phyloP scores from a whole-genome alignment of 768 basidiomycete genomes.

The Leccinum disarticulatum region DNA sequence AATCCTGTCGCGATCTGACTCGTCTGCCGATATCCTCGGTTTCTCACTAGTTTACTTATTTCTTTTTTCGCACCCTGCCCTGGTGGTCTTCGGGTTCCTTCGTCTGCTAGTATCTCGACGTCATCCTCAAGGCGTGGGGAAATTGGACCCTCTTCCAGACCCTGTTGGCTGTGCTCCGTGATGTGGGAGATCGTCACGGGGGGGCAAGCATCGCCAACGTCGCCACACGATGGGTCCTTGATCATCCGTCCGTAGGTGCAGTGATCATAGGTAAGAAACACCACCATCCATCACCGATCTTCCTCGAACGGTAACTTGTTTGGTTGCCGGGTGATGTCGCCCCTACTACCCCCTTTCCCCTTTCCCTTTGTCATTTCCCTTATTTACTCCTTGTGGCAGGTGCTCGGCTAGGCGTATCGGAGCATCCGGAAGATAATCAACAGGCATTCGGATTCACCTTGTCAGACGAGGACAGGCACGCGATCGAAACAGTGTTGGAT shows the following conservation, averaged over 20 bases:
- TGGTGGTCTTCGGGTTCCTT: neutral
- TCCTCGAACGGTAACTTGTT: neutral
- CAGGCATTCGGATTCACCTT: conserved; percentile 60
- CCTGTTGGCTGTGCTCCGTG: conserved; percentile 56
- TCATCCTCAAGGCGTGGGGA: conserved; percentile 80
- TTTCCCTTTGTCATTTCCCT: neutral
- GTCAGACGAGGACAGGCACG: conserved; percentile 52
- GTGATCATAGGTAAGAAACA: conserved; percentile 63
- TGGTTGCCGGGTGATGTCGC: neutral
- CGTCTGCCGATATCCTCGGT: neutral
- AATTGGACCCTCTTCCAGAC: conserved; percentile 73
- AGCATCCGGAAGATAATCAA: conserved; percentile 69
- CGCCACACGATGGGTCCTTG: conserved; percentile 80
- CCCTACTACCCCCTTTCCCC: conserved; percentile 37
- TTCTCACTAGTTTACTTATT: neutral
- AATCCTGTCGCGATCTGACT: neutral
- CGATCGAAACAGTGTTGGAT: conserved; percentile 62
- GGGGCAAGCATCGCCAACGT: conserved; percentile 73
- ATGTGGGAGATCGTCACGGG: conserved; percentile 66
- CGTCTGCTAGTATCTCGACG: conserved; percentile 70
- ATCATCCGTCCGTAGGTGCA: conserved; percentile 74
- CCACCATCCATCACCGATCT: conserved; percentile 1
- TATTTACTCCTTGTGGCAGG: conserved; percentile 33
- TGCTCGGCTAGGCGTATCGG: conserved; percentile 70
- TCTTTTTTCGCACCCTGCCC: neutral